Conservation (phyloP, 768 basidiomycete genomes). For the Mycena leptocephala region DNA sequence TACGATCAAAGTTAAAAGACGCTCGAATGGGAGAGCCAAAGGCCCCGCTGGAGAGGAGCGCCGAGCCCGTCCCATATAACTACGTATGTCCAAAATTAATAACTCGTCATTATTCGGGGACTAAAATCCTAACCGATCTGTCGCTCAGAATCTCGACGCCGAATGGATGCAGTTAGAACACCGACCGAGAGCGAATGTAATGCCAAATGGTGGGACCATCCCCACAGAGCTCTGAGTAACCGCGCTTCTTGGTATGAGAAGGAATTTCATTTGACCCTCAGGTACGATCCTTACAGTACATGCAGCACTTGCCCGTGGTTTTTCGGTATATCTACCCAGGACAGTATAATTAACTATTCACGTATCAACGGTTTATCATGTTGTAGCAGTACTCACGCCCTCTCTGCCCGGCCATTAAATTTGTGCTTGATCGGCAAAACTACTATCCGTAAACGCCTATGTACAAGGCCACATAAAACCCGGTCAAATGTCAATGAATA, state of each 20-base stretch:
- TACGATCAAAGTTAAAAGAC: too few species aligned
- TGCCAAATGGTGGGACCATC: not conserved
- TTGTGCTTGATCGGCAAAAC: not conserved
- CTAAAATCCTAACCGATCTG: not conserved
- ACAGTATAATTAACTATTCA: not conserved
- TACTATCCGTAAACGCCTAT: not conserved
- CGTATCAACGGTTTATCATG: not conserved
- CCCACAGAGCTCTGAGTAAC: too few species aligned
- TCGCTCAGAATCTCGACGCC: not conserved
- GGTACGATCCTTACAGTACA: too few species aligned
- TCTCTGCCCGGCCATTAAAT: not conserved
- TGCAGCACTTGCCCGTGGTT: not conserved
- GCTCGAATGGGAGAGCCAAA: not conserved
- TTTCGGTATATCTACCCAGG: not conserved
- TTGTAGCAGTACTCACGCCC: not conserved
- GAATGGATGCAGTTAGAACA: constrained; percentile 1
- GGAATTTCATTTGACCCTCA: too few species aligned
- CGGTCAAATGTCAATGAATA: too few species aligned
- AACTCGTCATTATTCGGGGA: too few species aligned
- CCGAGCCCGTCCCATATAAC: not conserved
- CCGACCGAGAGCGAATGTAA: not conserved
- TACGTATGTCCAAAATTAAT: not conserved
- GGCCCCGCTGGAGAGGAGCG: not conserved
- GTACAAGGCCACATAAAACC: too few species aligned
- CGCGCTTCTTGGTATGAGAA: too few species aligned